Base-by-base conservation (phyloP, 352 stramenopile species). In the Phytophthora idaei region DNA sequence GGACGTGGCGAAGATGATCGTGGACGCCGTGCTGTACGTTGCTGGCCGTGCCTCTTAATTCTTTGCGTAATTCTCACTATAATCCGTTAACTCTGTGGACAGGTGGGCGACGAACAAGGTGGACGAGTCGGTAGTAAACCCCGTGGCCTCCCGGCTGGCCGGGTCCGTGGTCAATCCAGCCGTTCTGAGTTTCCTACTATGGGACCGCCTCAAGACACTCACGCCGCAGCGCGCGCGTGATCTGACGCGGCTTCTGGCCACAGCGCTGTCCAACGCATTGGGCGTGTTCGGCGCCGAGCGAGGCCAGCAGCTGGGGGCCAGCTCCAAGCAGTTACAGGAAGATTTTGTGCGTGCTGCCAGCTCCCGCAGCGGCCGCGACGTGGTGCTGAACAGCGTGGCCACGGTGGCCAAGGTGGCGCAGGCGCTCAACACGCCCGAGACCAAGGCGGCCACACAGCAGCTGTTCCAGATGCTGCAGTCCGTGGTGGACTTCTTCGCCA, bases 141-240 rank as follows among this genome's bases (percentile, higher is more conserved):
- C 83, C 37, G 76, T 92, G 48, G 69, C 81, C 32, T 64, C 62
- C 17, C 76, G 73, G 3, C 72, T 92, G 49, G 81, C 78, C 5
- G 74, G 63, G n/a, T 94, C 85, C n/a, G 79, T 91, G 60, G 80
- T 69, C 53, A 94, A 94, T 42, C 85, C 85, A 25, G 81, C 87
- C 44, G 83, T 94, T 47, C 72, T 90, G 54, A 94, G 81, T 64
- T 85, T 83, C 48, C 63, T 90, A 36, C 69, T 94, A 12, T 94
- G 83, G 85, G 73, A 91, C 39, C 77, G 70, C 45, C 67, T 92
- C 42, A 92, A 94, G 73, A 75, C 64, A n/a, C 74, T 90, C 58
- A 89, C 85, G 44, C 85, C 85, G 47, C 83, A 92, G 71, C 83
- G 83, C 42, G 81, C 85, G 46, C 79, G 83, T 48, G 83, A 94